Percentiles rank a stretch among this genome's conserved stretches.
Conservation (phyloP, 768 basidiomycete species). For the Fibroporia radiculosa region DNA sequence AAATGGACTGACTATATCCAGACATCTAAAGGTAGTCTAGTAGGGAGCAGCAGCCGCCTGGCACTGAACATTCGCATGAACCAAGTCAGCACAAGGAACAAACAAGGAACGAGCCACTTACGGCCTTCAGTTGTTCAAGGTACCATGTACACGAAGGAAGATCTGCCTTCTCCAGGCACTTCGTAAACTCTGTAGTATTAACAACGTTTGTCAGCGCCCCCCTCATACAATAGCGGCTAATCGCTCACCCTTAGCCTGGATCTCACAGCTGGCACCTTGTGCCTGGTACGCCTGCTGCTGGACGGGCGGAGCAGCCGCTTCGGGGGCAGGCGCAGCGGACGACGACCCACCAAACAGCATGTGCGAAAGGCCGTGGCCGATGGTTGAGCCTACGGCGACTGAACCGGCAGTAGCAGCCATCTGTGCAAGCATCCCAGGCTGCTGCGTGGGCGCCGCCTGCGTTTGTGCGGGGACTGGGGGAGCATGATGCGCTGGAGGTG, state of each 20-base stretch:
- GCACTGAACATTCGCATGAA: slow-evolving; percentile 39
- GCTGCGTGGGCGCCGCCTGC: slow-evolving; percentile 27
- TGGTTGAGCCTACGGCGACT: slow-evolving; percentile 79
- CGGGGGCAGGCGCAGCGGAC: slow-evolving; percentile 33
- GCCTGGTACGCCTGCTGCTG: slow-evolving; percentile 36
- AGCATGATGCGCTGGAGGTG: slow-evolving; percentile 30
- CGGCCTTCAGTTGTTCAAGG: slow-evolving; percentile 82
- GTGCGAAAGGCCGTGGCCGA: slow-evolving; percentile 83
- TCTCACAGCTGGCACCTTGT: slow-evolving; percentile 57
- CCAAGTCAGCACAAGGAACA: slow-evolving; percentile 4
- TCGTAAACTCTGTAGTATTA: slow-evolving; percentile 60
- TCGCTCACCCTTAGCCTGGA: slow-evolving; percentile 70
- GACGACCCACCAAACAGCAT: slow-evolving; percentile 81
- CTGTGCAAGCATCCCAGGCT: slow-evolving; percentile 71
- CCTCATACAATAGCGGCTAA: background rate
- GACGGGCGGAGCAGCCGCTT: slow-evolving; percentile 40
- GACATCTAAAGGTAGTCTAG: slow-evolving; percentile 19
- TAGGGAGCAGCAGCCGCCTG: slow-evolving; percentile 67
- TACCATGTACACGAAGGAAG: slow-evolving; percentile 79
- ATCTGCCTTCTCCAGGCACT: slow-evolving; percentile 77
- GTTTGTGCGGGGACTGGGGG: slow-evolving; percentile 27
- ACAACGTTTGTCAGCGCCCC: background rate
- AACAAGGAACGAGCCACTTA: slow-evolving; percentile 32
- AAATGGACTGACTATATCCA: too few species aligned
- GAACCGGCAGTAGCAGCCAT: slow-evolving; percentile 91